Evolutionary conservation across 192 early-diverging fungal genomes (phyloP), one percentile per base, ranked within the genome.

Genomic region (Entophlyctis helioformis): DNA sequence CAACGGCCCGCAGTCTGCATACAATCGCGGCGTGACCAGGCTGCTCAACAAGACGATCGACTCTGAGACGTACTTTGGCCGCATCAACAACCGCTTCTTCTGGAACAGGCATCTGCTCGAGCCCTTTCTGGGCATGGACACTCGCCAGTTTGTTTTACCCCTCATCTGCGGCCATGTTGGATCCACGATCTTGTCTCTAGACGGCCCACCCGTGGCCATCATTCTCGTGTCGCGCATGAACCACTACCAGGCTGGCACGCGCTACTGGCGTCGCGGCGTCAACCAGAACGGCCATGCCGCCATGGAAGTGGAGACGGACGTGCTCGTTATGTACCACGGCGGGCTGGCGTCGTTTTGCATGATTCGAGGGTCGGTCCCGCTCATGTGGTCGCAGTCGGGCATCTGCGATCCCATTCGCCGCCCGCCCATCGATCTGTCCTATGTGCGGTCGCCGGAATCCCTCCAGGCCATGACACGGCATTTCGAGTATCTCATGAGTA

Each of bases 341-440:
- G n/a, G 37, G 22, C 10, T 39, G 12, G 23, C 46, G 45, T 18
- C 53, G n/a, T 55, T 48, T 33, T 45, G 53, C 12, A 35, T 41
- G 42, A 8, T 55, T 10, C 44, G 53, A 11, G 53, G 53, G 8
- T 31, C 25, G 33, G 46, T 81, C n/a, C n/a, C n/a, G n/a, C n/a
- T n/a, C n/a, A n/a, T n/a, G n/a, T n/a, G n/a, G n/a, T n/a, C n/a
- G n/a, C n/a, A n/a, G n/a, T n/a, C n/a, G n/a, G n/a, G n/a, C n/a
- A n/a, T n/a, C n/a, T n/a, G n/a, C n/a, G n/a, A n/a, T n/a, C n/a
- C n/a, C n/a, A n/a, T n/a, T n/a, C n/a, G n/a, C n/a, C n/a, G n/a
- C n/a, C n/a, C n/a, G n/a, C n/a, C n/a, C n/a, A n/a, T n/a, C n/a
- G n/a, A n/a, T n/a, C n/a, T n/a, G n/a, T n/a, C n/a, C n/a, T n/a